These are phyloP conservation scores for Metroxylon sagu DNA, from an alignment of 176 grass and related monocot genomes.

Conservation along the genomic window DNA sequence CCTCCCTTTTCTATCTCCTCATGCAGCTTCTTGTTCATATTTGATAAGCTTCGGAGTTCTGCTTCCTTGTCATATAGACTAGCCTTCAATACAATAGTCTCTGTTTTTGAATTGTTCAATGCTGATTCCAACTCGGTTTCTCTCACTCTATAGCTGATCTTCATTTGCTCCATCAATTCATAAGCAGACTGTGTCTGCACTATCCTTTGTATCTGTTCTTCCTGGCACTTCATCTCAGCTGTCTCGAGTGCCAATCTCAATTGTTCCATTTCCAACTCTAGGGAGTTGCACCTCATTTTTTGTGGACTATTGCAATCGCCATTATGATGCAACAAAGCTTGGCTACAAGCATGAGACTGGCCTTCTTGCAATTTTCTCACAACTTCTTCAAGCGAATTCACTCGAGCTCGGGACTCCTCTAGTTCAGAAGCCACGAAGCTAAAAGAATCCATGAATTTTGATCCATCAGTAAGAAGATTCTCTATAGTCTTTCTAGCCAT, in stretches of 20 bases:
- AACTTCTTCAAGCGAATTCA: constrained; percentile 53
- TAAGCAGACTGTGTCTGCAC: constrained; percentile 50
- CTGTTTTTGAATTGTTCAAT: constrained; percentile 39
- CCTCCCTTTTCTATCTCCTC: constrained; percentile 13
- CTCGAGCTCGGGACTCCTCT: constrained; percentile 68
- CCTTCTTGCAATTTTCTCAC: constrained; percentile 20
- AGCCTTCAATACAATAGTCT: constrained; percentile 69
- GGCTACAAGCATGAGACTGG: background rate
- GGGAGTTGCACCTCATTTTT: constrained; percentile 20
- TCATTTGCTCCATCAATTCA: constrained; percentile 63
- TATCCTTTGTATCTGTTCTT: constrained; percentile 67
- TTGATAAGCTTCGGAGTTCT: constrained; percentile 34
- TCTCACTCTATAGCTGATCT: constrained; percentile 42
- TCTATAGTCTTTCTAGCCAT: constrained; percentile 60
- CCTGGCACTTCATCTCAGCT: constrained; percentile 30
- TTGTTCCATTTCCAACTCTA: constrained; percentile 30
- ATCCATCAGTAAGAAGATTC: constrained; percentile 75
- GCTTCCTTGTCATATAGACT: constrained; percentile 80
- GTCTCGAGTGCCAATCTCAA: constrained; percentile 42
- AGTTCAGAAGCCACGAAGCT: constrained; percentile 76
- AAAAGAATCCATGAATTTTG: constrained; percentile 97
- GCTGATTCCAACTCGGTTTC: constrained; percentile 41
- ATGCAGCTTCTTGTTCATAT: constrained; percentile 42
- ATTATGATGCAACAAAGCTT: background rate
- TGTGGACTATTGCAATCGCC: background rate